Evolutionary conservation across 495 filamentous ascomycete genomes (phyloP).

Genomic region (Apiosordaria backusii): DNA sequence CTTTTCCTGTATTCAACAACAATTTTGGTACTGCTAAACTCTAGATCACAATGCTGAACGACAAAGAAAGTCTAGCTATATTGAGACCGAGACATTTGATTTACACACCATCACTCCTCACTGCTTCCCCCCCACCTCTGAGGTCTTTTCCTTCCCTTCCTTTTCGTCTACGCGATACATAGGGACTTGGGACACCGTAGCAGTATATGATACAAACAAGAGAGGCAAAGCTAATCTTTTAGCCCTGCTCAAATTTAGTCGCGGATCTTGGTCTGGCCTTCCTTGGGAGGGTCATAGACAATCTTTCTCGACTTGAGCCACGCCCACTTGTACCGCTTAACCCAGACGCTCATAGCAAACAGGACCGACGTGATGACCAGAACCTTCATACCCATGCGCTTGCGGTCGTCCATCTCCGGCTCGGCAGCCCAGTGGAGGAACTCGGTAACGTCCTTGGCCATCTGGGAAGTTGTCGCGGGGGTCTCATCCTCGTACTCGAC

Average conservation of each 20-base stretch:
- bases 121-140: slow-evolving; percentile 8
- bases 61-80: slow-evolving; percentile 30
- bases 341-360: slow-evolving; percentile 86
- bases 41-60: slow-evolving; percentile 6
- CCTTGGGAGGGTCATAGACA: slow-evolving; percentile 74
- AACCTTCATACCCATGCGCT: slow-evolving; percentile 99
- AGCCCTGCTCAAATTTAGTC: slow-evolving; percentile 25
- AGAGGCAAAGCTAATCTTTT: slow-evolving; percentile 23
- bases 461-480: slow-evolving; percentile 90
- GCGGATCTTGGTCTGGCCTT: slow-evolving; percentile 32
- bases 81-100: slow-evolving; percentile 37
- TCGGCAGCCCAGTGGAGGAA: slow-evolving; percentile 99
- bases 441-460: slow-evolving; percentile 98
- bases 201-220: slow-evolving; percentile 46
- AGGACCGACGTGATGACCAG: slow-evolving; percentile 72
- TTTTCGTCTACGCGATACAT: slow-evolving; percentile 35
- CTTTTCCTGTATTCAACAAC: not conserved
- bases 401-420: slow-evolving; percentile 97
- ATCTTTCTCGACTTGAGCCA: slow-evolving; percentile 93
- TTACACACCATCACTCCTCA: slow-evolving; percentile 33
- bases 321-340: slow-evolving; percentile 99
- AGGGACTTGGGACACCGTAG: slow-evolving; percentile 37
- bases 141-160: slow-evolving; percentile 23
- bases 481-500: slow-evolving; percentile 99
- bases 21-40: not conserved